Percentiles rank a stretch among this genome's conserved stretches.
phyloP scores from a whole-genome alignment of 179 eudicot species.

The Dionaea muscipula region DNA sequence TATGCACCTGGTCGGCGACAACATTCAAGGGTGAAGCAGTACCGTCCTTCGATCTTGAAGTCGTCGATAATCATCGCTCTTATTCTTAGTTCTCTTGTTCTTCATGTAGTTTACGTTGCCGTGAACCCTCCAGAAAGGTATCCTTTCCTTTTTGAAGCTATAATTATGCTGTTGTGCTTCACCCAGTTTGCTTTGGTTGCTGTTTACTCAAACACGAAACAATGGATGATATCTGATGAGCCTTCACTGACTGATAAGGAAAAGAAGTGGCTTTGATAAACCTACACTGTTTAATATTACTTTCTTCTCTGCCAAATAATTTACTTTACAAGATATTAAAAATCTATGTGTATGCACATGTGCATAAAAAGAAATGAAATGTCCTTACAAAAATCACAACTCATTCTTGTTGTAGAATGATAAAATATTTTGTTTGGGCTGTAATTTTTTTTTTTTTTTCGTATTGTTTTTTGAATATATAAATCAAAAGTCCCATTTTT shows the following conservation, averaged over 20 bases:
- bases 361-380: too few species aligned
- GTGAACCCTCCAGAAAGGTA: slow-evolving; percentile 61
- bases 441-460: too few species aligned
- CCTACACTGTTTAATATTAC: too few species aligned
- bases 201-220: slow-evolving; percentile 54
- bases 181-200: slow-evolving; percentile 63
- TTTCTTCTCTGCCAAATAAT: too few species aligned
- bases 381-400: too few species aligned
- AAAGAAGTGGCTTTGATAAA: slow-evolving; percentile 26
- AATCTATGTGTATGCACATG: too few species aligned
- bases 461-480: too few species aligned
- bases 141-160: slow-evolving; percentile 82
- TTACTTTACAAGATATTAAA: too few species aligned
- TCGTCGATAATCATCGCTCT: slow-evolving; percentile 21
- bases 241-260: slow-evolving; percentile 23
- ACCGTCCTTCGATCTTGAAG: slow-evolving; percentile 14
- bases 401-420: too few species aligned
- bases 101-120: slow-evolving; percentile 53
- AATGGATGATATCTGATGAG: slow-evolving; percentile 44
- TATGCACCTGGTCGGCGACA: slow-evolving; percentile 44
- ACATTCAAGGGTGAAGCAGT: slow-evolving; percentile 6
- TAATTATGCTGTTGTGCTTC: slow-evolving; percentile 78
- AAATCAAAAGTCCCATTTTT: too few species aligned
- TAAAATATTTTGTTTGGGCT: too few species aligned
- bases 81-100: slow-evolving; percentile 32